These are phyloP conservation scores for Ogataea polymorpha DNA, from an alignment of 805 yeast species.

Conservation along the genomic window DNA sequence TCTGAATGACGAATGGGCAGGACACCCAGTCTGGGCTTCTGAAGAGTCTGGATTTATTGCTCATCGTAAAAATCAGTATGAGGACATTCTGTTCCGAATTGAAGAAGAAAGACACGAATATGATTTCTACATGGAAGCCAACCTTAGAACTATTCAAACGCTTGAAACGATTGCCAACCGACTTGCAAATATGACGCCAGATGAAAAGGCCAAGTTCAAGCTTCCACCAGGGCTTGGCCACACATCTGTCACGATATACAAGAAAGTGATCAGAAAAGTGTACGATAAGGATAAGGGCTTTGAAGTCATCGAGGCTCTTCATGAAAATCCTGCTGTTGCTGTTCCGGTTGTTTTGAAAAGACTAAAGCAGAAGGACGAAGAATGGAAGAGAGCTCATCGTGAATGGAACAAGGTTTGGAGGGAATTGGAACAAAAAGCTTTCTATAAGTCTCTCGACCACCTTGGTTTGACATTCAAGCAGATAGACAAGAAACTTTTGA, in stretches of 20 bases:
- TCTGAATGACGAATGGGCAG: constrained; percentile 97
- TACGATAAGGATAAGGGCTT: constrained; percentile 94
- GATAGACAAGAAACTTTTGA: constrained; percentile 87
- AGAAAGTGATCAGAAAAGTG: constrained; percentile 86
- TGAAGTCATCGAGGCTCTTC: constrained; percentile 93
- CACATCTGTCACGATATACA: constrained; percentile 85
- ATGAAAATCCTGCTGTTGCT: constrained; percentile 92
- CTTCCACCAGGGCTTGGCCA: constrained; percentile 93
- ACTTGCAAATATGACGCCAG: constrained; percentile 87
- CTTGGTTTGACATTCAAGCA: constrained; percentile 95
- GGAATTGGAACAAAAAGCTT: constrained; percentile 93
- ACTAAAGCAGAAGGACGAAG: constrained; percentile 96
- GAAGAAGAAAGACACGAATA: constrained; percentile 98
- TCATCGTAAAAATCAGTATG: constrained; percentile 97
- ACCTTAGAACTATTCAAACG: constrained; percentile 90
- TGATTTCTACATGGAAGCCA: constrained; percentile 93
- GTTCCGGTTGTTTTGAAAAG: constrained; percentile 91
- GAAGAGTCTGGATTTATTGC: constrained; percentile 99
- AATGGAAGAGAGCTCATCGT: constrained; percentile 96
- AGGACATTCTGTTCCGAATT: constrained; percentile 88
- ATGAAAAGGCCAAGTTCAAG: constrained; percentile 81
- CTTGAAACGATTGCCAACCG: constrained; percentile 93
- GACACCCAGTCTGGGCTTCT: constrained; percentile 99
- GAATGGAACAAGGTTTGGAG: constrained; percentile 99
- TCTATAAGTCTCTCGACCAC: constrained; percentile 91